phyloP scores from a whole-genome alignment of 2,329 filamentous ascomycete genomes.

The Rhytidhysteron rufulum region DNA sequence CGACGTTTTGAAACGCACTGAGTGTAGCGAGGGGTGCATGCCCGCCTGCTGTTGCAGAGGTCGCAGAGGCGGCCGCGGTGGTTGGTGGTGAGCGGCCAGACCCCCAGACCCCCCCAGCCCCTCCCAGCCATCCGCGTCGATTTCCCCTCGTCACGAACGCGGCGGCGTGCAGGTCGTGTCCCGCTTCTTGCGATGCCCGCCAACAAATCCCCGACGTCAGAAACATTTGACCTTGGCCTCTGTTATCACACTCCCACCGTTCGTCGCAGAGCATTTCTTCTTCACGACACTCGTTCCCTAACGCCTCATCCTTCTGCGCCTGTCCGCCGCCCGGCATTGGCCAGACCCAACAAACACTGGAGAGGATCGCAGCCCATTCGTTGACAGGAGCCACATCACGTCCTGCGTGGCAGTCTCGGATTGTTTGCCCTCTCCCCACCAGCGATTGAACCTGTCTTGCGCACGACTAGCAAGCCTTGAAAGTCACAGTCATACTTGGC shows the following conservation, averaged over 20 bases:
- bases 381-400: constrained; percentile 1
- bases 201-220: constrained; percentile 1
- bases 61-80: no score
- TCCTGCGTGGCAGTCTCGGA: constrained; percentile 3
- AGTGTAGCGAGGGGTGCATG: no score
- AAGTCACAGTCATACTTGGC: no score
- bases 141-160: neutral
- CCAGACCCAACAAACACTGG: neutral
- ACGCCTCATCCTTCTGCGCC: neutral
- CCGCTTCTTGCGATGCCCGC: neutral
- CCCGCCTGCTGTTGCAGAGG: no score
- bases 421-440: constrained; percentile 1
- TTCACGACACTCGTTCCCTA: neutral
- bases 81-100: no score
- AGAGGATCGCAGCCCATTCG: neutral
- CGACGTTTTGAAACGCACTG: no score
- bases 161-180: neutral
- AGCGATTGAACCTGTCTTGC: no score
- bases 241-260: neutral
- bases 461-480: no score
- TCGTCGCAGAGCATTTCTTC: neutral
- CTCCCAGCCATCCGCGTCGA: neutral
- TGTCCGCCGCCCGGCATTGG: neutral
- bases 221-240: neutral
- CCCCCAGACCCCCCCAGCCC: no score